Percentiles rank a stretch among this genome's conserved stretches.
These are phyloP conservation scores for Wallacemonas collosoma DNA, from an alignment of 208 protist genomes.

Conservation along the genomic window DNA sequence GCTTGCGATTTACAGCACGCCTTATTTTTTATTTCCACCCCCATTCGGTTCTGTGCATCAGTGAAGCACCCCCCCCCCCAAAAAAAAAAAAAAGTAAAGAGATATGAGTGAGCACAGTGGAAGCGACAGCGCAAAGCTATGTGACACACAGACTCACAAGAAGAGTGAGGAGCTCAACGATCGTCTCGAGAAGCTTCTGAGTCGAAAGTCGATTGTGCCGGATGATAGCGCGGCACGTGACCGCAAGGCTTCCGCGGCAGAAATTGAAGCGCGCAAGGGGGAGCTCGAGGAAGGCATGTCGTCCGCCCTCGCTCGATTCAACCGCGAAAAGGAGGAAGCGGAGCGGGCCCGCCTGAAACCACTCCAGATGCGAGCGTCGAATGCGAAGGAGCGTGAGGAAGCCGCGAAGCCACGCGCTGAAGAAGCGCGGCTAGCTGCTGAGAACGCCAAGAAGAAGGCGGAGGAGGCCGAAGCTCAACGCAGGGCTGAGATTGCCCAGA, in stretches of 20 bases:
- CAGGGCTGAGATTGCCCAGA: constrained; percentile 9
- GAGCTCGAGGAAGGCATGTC: background rate
- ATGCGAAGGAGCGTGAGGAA: constrained; percentile 18
- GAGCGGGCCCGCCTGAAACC: background rate
- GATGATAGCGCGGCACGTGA: background rate
- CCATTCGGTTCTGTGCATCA: no score
- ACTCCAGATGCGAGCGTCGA: background rate
- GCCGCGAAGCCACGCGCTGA: background rate
- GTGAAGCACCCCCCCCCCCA: no score
- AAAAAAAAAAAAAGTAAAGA: constrained; percentile 18
- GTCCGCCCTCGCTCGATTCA: background rate
- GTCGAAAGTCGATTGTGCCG: background rate
- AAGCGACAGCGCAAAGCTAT: constrained; percentile 5
- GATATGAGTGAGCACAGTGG: constrained; percentile 6
- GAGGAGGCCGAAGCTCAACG: constrained; percentile 12
- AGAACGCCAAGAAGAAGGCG: constrained; percentile 15
- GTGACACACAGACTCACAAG: constrained; percentile 11
- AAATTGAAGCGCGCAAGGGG: constrained; percentile 1
- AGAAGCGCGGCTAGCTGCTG: constrained; percentile 3
- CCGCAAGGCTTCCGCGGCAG: background rate
- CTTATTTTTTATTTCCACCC: no score
- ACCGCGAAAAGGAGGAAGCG: background rate
- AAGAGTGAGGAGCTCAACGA: constrained; percentile 11
- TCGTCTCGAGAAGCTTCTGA: background rate
- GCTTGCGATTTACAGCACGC: no score